Conservation (phyloP, 2,329 filamentous ascomycete species). For the Cladosporium sp. region DNA sequence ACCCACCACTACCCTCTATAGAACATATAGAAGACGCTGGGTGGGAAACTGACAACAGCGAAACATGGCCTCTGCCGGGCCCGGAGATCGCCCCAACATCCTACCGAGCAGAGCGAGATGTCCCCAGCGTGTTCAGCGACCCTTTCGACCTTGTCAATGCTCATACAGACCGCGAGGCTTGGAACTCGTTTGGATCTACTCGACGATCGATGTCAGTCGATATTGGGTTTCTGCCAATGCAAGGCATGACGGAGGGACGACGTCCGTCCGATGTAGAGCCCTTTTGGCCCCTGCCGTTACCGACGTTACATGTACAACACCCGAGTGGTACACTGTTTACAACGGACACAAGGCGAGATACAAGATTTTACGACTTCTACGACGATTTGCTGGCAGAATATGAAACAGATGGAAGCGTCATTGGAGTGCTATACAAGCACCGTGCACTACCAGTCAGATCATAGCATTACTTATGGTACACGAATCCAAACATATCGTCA, state of each 20-base stretch:
- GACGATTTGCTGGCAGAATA: slow-evolving; percentile 10
- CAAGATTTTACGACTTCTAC: slow-evolving; percentile 14
- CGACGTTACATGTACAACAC: not conserved
- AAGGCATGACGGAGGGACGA: not conserved
- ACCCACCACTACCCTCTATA: not conserved
- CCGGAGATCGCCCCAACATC: not conserved
- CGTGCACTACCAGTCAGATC: not conserved
- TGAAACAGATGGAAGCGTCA: not conserved
- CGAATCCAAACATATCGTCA: not conserved
- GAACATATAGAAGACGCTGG: not conserved
- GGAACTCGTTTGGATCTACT: not conserved
- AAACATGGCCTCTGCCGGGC: not conserved
- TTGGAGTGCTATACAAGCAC: not conserved
- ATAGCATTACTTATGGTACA: not conserved
- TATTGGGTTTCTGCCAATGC: slow-evolving; percentile 4
- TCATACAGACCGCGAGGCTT: not conserved
- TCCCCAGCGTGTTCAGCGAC: slow-evolving; percentile 7
- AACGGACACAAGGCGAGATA: not conserved
- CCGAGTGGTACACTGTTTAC: not conserved
- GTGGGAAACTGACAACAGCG: not conserved
- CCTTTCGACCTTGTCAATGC: slow-evolving; percentile 10
- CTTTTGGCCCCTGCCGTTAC: not conserved
- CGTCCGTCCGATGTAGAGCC: not conserved
- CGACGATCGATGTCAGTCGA: slow-evolving; percentile 17
- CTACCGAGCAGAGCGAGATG: not conserved